These are phyloP conservation scores for Hebeloma cylindrosporum DNA, from an alignment of 768 basidiomycete species.

Conservation along the genomic window DNA sequence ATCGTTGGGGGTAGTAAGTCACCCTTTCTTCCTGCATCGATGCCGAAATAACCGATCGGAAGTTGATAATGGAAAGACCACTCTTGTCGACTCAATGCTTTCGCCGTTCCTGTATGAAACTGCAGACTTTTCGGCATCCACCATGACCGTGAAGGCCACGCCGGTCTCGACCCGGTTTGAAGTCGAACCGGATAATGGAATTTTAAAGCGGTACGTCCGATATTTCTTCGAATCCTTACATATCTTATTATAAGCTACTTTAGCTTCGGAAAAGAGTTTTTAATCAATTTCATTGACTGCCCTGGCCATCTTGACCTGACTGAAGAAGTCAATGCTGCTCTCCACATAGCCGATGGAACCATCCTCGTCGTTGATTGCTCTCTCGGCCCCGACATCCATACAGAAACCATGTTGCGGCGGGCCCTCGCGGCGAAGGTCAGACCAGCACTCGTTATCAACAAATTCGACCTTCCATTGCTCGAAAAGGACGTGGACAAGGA, in stretches of 20 bases:
- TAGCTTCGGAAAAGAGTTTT: constrained; percentile 77
- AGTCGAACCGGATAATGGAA: constrained; percentile 85
- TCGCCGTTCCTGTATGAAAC: constrained; percentile 98
- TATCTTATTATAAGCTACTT: constrained; percentile 10
- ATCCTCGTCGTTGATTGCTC: constrained; percentile 99
- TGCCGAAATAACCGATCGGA: no score
- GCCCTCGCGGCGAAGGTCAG: constrained; percentile 98
- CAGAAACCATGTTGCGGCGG: constrained; percentile 98
- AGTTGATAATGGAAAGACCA: constrained; percentile 99
- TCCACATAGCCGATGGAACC: constrained; percentile 99
- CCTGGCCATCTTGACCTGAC: constrained; percentile 99
- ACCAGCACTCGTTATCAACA: constrained; percentile 99
- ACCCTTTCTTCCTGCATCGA: no score
- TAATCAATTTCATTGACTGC: constrained; percentile 99
- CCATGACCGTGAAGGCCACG: constrained; percentile 99
- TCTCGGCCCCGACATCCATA: constrained; percentile 99
- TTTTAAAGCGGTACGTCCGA: constrained; percentile 4
- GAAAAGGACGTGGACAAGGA: constrained; percentile 98
- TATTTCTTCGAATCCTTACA: constrained; percentile 10
- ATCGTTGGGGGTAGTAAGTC: no score
- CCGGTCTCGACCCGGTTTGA: constrained; percentile 99
- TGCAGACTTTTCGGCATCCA: constrained; percentile 98
- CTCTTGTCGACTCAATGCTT: constrained; percentile 97
- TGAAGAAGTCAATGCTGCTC: constrained; percentile 98
- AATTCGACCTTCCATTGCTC: constrained; percentile 98